These are phyloP conservation scores for Ananas comosus DNA, from an alignment of 176 grass and related monocot genomes.

Conservation along the genomic window DNA sequence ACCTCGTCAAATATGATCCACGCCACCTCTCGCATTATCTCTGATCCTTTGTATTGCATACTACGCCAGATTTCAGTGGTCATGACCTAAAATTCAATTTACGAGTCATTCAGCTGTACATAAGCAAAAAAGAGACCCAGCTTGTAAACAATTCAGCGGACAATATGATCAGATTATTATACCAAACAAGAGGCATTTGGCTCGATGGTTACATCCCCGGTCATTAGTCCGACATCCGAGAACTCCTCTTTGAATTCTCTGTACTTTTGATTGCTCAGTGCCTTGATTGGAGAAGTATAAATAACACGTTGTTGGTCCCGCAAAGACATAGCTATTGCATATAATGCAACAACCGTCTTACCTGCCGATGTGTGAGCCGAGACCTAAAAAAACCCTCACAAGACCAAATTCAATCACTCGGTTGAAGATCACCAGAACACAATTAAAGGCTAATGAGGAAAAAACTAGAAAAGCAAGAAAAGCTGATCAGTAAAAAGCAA, in stretches of 20 bases:
- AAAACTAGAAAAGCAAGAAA: background rate
- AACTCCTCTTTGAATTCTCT: constrained; percentile 95
- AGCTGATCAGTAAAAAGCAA: background rate
- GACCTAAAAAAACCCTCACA: constrained; percentile 33
- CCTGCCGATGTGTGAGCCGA: constrained; percentile 92
- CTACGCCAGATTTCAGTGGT: constrained; percentile 99
- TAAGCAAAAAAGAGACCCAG: background rate
- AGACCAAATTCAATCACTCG: background rate
- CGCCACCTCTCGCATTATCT: constrained; percentile 86
- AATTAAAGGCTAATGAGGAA: background rate
- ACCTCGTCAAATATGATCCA: constrained; percentile 98
- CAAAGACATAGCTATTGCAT: constrained; percentile 92
- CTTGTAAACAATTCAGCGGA: background rate
- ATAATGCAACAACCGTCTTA: constrained; percentile 86
- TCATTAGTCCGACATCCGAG: constrained; percentile 83
- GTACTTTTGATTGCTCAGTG: constrained; percentile 94
- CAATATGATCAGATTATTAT: background rate
- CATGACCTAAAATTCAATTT: constrained; percentile 54
- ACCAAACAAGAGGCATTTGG: constrained; percentile 93
- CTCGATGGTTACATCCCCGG: constrained; percentile 86
- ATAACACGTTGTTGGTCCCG: constrained; percentile 79
- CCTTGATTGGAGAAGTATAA: constrained; percentile 94
- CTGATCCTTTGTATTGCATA: constrained; percentile 94
- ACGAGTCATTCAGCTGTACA: background rate
- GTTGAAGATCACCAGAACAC: background rate